A percentile compares a stretch with the other conserved stretches of the same genome.
These are phyloP conservation scores for Sisymbrium altissimum DNA, from an alignment of 345 rosid species.

Conservation along the genomic window DNA sequence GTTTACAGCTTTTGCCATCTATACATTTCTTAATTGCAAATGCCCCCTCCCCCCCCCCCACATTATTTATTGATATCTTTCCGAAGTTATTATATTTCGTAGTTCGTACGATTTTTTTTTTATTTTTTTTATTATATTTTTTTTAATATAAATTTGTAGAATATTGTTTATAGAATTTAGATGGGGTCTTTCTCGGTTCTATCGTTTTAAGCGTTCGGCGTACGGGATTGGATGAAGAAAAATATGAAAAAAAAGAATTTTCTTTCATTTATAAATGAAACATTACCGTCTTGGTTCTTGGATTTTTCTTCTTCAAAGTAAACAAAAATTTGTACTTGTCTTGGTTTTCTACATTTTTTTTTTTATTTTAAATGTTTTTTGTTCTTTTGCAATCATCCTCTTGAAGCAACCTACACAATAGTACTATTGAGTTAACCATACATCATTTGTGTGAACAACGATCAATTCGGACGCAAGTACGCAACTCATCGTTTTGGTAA, in stretches of 20 bases:
- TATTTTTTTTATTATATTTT: background rate
- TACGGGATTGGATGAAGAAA: background rate
- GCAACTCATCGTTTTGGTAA: background rate
- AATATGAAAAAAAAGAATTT: background rate
- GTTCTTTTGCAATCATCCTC: too few species aligned
- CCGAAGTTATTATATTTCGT: background rate
- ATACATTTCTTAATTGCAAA: background rate
- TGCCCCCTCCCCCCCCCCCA: too few species aligned
- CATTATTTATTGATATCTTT: background rate
- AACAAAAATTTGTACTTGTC: background rate
- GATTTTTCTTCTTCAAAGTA: background rate
- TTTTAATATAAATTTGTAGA: background rate
- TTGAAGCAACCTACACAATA: too few species aligned
- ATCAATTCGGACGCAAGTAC: background rate
- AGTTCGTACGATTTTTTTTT: background rate
- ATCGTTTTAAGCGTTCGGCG: background rate
- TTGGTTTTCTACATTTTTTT: constrained; percentile 4
- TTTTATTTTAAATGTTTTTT: background rate
- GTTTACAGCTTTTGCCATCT: constrained; percentile 23
- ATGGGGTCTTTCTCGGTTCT: background rate
- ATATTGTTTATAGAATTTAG: background rate
- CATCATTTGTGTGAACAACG: background rate
- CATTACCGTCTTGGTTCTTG: constrained; percentile 5
- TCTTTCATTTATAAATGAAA: background rate
- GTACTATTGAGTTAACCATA: background rate